Evolutionary conservation across 352 stramenopile genomes (phyloP), one percentile per base, ranked within the genome.

Genomic region (Heterotrichella gracilis): DNA sequence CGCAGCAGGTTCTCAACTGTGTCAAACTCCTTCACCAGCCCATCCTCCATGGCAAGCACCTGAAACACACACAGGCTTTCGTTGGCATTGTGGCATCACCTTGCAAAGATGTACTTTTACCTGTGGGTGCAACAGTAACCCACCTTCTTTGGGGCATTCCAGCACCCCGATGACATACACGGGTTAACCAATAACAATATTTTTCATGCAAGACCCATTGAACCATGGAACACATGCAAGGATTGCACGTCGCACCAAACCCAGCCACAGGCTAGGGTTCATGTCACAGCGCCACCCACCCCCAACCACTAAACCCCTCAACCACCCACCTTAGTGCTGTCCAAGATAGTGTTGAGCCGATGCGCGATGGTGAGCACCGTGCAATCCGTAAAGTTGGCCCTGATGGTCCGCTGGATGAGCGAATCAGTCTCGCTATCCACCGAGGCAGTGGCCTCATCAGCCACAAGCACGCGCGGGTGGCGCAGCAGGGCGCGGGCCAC

Each of bases 261-360:
- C n/a, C n/a, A n/a, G n/a, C n/a, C n/a, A n/a, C n/a, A n/a, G n/a
- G n/a, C n/a, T n/a, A n/a, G n/a, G n/a, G n/a, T n/a, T n/a, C n/a
- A n/a, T n/a, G n/a, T n/a, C n/a, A n/a, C n/a, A 78, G 24, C 76
- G 64, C 23, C 13, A 53, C 39, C 91, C 91, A 64, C 84, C 75
- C 70, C 93, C 88, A 77, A 97, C 86, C 2, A 96, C 88, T 25
- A 97, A 77, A 67, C 98, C 80, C n/a, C 79, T 79, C 74, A 96
- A n/a, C n/a, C n/a, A n/a, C n/a, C n/a, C n/a, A 73, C 66, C 41
- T 73, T 70, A 22, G 71, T 80, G 39, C 71, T 79, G 71, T 85
- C 81, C 42, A 82, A 78, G 32, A 87, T 81, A 2, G 82, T 87
- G 42, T 83, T 79, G 20, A 86, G 74, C 68, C 82, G 69, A 71